These are phyloP conservation scores for Mycena rebaudengoi DNA, from an alignment of 768 basidiomycete species.

Conservation along the genomic window DNA sequence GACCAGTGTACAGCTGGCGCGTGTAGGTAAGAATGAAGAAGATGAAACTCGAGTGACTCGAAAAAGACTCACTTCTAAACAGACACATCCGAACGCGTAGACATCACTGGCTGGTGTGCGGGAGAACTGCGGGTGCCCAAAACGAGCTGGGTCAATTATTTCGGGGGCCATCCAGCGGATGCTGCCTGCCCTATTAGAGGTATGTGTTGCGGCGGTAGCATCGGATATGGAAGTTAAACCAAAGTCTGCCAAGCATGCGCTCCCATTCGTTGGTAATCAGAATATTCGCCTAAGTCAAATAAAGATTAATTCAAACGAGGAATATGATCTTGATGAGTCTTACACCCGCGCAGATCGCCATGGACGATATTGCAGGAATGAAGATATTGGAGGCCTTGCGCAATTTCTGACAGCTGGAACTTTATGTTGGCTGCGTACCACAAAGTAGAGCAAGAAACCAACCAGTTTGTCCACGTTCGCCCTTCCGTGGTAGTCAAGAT, in stretches of 20 bases:
- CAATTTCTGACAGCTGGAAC: constrained; percentile 27
- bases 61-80: too few relatives aligned
- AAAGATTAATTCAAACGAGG: background rate
- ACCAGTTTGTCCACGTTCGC: constrained; percentile 29
- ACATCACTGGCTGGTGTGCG: constrained; percentile 40
- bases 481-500: constrained; percentile 27
- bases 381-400: background rate
- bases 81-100: constrained; percentile 42
- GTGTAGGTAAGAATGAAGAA: too few relatives aligned
- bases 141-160: constrained; percentile 37
- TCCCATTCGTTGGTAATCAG: constrained; percentile 39
- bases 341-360: too few relatives aligned
- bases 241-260: constrained; percentile 43
- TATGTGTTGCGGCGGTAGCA: too few relatives aligned
- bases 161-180: constrained; percentile 46
- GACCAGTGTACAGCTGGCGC: constrained; percentile 1
- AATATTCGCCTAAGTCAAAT: constrained; percentile 36
- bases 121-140: constrained; percentile 30
- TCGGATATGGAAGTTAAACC: constrained; percentile 41
- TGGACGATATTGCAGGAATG: too few relatives aligned
- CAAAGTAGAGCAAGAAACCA: background rate
- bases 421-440: background rate
- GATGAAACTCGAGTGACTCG: too few relatives aligned
- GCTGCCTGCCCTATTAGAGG: constrained; percentile 37
- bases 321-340: too few relatives aligned